Evolutionary conservation across 441 rosid species (phyloP).

Genomic region (Dalechampia spathulata): DNA sequence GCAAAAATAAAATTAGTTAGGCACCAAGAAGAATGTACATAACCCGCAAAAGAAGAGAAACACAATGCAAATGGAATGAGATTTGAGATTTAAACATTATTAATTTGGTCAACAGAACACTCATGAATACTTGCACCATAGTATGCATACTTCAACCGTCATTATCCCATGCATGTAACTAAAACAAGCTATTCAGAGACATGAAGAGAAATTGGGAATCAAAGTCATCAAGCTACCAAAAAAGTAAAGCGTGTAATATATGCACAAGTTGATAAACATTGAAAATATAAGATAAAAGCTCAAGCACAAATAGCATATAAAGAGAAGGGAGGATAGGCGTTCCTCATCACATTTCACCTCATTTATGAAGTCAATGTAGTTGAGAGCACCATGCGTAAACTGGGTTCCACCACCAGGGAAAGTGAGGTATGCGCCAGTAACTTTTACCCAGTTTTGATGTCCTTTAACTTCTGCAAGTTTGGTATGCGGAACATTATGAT

Average conservation of each 20-base stretch:
- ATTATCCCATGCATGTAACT: neutral
- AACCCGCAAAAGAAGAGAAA: neutral
- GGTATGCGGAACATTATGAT: constrained; percentile 82
- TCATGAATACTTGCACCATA: too few species aligned
- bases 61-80: neutral
- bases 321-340: constrained; percentile 4
- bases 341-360: constrained; percentile 35
- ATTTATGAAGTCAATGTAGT: constrained; percentile 88
- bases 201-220: too few species aligned
- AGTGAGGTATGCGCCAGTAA: constrained; percentile 78
- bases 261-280: neutral
- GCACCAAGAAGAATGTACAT: too few species aligned
- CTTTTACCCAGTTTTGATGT: constrained; percentile 97
- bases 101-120: neutral
- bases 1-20: too few species aligned
- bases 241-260: neutral
- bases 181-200: neutral
- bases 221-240: neutral
- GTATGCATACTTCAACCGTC: neutral
- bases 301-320: neutral
- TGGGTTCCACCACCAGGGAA: constrained; percentile 99
- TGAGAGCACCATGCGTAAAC: constrained; percentile 92
- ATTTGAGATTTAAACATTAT: neutral
- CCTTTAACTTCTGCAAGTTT: constrained; percentile 82
- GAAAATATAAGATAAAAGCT: neutral